A percentile compares a stretch with the other conserved stretches of the same genome.
Conservation (phyloP, 257 asterid genomes). For the Solanum chilense region DNA sequence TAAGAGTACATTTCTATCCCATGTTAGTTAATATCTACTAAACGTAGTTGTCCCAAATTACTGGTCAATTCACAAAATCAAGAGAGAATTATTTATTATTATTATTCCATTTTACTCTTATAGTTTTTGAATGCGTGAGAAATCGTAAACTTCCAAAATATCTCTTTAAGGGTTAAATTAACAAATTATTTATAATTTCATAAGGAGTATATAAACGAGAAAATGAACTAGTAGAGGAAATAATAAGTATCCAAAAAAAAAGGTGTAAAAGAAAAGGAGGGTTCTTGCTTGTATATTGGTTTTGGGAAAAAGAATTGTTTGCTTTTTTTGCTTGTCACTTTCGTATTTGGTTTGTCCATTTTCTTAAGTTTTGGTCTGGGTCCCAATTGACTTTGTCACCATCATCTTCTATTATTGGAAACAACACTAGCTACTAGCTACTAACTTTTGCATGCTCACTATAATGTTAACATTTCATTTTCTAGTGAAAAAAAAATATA, state of each 20-base stretch:
- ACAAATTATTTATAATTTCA: too few relatives aligned
- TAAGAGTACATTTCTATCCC: fast-evolving
- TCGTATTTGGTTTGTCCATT: background rate
- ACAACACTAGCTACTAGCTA: background rate
- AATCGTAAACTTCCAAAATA: background rate
- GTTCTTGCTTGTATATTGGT: background rate
- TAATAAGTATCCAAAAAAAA: background rate
- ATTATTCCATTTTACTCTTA: background rate
- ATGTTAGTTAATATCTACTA: background rate
- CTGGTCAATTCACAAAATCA: too few relatives aligned
- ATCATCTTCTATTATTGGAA: background rate
- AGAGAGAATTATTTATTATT: too few relatives aligned
- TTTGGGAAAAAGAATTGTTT: background rate
- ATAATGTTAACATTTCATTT: background rate
- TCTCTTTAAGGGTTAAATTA: too few relatives aligned
- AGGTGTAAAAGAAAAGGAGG: background rate
- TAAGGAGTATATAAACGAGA: background rate
- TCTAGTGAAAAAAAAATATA: background rate
- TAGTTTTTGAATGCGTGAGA: background rate
- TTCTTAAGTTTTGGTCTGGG: background rate
- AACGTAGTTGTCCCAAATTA: background rate
- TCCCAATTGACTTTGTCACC: background rate
- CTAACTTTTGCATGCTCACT: background rate
- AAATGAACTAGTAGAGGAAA: background rate
- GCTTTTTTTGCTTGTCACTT: background rate